These are phyloP conservation scores for Arctium minus DNA, from an alignment of 129 eudicot species.

Conservation along the genomic window DNA sequence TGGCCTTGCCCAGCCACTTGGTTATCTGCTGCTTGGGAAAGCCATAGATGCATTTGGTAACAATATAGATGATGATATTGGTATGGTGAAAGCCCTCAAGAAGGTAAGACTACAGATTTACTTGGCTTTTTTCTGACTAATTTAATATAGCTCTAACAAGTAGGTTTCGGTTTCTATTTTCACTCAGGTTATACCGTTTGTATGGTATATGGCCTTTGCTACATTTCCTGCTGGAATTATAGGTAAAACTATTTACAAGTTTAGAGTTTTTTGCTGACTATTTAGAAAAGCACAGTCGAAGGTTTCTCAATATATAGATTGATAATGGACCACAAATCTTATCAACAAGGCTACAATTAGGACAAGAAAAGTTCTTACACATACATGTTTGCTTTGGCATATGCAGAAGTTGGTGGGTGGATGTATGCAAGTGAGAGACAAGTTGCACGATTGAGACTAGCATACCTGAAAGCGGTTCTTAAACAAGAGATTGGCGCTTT, in stretches of 20 bases:
- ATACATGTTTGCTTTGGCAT: background rate
- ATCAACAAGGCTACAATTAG: too few relatives aligned
- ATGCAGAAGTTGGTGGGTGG: constrained; percentile 92
- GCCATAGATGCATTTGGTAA: constrained; percentile 78
- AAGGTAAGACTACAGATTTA: constrained; percentile 32
- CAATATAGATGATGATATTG: constrained; percentile 44
- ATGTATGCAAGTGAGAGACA: constrained; percentile 87
- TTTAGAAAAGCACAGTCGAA: background rate
- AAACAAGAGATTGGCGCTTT: constrained; percentile 78
- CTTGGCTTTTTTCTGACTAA: background rate
- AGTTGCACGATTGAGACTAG: constrained; percentile 52
- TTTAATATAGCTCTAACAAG: background rate
- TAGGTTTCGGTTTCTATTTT: background rate
- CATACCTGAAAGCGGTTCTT: constrained; percentile 62
- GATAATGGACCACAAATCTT: too few relatives aligned
- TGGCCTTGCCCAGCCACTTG: constrained; percentile 81
- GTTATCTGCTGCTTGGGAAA: constrained; percentile 75
- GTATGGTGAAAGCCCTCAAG: constrained; percentile 72
- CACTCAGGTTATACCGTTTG: constrained; percentile 72
- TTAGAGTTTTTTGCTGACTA: background rate
- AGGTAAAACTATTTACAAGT: constrained; percentile 34
- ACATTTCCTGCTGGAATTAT: constrained; percentile 85
- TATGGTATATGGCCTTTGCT: constrained; percentile 89
- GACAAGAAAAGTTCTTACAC: background rate
- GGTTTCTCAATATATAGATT: too few relatives aligned